These are phyloP conservation scores for Umbelopsis sp. DNA, from an alignment of 192 early-diverging fungal genomes.

Conservation along the genomic window DNA sequence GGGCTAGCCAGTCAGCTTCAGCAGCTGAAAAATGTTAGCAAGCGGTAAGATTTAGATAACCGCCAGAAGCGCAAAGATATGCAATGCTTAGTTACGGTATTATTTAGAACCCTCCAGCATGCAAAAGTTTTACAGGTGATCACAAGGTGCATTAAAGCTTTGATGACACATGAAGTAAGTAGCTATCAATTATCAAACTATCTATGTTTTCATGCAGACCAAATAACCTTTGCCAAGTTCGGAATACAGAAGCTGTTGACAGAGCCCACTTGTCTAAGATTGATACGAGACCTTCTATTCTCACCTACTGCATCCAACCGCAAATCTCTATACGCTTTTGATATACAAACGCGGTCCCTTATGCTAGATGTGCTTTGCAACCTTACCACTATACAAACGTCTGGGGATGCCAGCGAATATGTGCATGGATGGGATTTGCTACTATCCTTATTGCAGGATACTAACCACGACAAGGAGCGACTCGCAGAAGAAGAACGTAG, in stretches of 20 bases:
- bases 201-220: background rate
- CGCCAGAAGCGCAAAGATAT: background rate
- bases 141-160: slow-evolving; percentile 11
- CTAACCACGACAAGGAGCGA: background rate
- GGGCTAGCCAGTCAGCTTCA: slow-evolving; percentile 27
- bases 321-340: slow-evolving; percentile 14
- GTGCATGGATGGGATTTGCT: slow-evolving; percentile 4
- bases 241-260: slow-evolving; percentile 21
- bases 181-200: too few species aligned
- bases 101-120: background rate
- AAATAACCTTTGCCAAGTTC: background rate
- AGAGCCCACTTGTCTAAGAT: slow-evolving; percentile 1
- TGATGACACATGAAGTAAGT: slow-evolving; percentile 28
- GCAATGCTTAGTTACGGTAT: background rate
- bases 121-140: slow-evolving; percentile 18
- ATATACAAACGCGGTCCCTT: slow-evolving; percentile 10
- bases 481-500: background rate
- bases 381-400: slow-evolving; percentile 16
- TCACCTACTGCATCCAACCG: background rate
- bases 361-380: slow-evolving; percentile 25
- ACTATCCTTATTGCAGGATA: background rate
- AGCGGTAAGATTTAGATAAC: slow-evolving; percentile 22
- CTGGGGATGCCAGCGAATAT: background rate
- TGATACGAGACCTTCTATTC: slow-evolving; percentile 22
- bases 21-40: slow-evolving; percentile 33